Conservation (phyloP, 1,139 yeast genomes). For the Debaryomycetaceae sp. region DNA sequence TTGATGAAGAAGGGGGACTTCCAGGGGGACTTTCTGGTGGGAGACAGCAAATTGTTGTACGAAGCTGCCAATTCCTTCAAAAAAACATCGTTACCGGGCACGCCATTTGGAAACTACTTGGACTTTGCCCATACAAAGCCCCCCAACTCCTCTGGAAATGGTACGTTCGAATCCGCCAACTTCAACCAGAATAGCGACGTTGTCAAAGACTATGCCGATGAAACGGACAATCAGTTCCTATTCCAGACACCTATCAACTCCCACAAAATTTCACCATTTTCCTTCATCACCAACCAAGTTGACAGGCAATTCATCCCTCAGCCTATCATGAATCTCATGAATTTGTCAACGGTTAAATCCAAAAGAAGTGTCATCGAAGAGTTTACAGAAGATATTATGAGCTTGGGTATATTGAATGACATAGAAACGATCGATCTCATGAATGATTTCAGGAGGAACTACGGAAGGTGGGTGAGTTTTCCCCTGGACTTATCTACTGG, state of each 20-base stretch:
- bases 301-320: constrained; percentile 31
- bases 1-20: constrained; percentile 14
- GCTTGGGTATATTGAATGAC: constrained; percentile 45
- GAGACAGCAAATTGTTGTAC: constrained; percentile 24
- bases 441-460: constrained; percentile 59
- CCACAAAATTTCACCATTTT: constrained; percentile 48
- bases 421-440: constrained; percentile 50
- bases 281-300: constrained; percentile 37
- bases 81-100: constrained; percentile 5
- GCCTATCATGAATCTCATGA: constrained; percentile 41
- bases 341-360: constrained; percentile 15
- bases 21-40: constrained; percentile 8
- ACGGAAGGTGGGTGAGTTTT: constrained; percentile 77
- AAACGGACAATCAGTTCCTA: constrained; percentile 15
- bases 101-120: background rate
- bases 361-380: background rate
- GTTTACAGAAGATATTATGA: constrained; percentile 4
- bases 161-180: background rate
- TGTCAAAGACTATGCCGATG: constrained; percentile 3
- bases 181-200: constrained; percentile 1
- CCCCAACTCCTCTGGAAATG: background rate
- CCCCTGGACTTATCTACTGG: constrained; percentile 53
- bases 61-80: constrained; percentile 28
- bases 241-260: constrained; percentile 42
- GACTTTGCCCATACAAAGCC: background rate